Evolutionary conservation across 768 basidiomycete species (phyloP).

Genomic region (Mycena sanguinolenta): DNA sequence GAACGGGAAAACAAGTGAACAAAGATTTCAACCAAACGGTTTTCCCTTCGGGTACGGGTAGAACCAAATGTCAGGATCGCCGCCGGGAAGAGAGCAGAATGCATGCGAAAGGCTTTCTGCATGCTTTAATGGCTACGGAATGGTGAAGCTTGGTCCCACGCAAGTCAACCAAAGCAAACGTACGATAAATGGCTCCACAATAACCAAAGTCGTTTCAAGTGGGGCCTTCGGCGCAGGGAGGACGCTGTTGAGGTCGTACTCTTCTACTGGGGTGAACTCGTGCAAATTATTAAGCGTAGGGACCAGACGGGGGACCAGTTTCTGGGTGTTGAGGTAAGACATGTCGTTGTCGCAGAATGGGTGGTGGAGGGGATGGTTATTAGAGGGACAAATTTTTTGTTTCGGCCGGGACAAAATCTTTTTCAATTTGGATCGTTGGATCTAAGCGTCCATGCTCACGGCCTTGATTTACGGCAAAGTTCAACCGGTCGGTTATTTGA

Average conservation of each 20-base stretch:
- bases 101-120: slow-evolving; percentile 33
- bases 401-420: slow-evolving; percentile 14
- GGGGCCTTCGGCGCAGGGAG: slow-evolving; percentile 29
- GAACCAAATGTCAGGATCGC: slow-evolving; percentile 35
- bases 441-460: not conserved
- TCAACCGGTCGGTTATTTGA: not conserved
- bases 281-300: slow-evolving; percentile 27
- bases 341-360: not conserved
- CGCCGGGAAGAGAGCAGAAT: slow-evolving; percentile 26
- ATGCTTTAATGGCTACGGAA: slow-evolving; percentile 32
- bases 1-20: not conserved
- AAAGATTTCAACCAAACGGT: slow-evolving; percentile 33
- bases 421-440: not conserved
- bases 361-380: not conserved
- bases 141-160: not conserved
- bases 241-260: slow-evolving; percentile 39
- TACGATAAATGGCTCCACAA: slow-evolving; percentile 38
- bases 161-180: not conserved
- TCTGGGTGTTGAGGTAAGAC: slow-evolving; percentile 26
- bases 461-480: not conserved
- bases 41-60: slow-evolving; percentile 40
- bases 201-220: slow-evolving; percentile 31
- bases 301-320: slow-evolving; percentile 13
- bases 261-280: slow-evolving; percentile 32
- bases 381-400: slow-evolving; percentile 5